Base-by-base conservation (phyloP, 1,284 basidiomycete species). In the Mycosarcoma mackinlayi region DNA sequence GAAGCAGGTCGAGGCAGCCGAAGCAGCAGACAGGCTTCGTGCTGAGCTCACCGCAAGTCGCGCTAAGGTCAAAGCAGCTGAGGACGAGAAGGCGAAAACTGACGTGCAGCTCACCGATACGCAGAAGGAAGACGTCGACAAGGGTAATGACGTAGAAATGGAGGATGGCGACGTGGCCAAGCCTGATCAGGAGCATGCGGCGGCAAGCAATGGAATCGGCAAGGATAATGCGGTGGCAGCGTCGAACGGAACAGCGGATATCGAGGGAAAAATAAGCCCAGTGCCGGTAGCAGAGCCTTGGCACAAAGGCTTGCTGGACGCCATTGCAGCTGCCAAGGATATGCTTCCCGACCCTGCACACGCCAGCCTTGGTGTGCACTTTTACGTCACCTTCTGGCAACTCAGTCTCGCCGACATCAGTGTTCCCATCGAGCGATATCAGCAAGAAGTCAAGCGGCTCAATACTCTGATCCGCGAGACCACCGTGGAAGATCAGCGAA, bases 311-410 rank as follows among this genome's bases (percentile, higher is more conserved):
- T 50, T 82, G n/a, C n/a, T 39, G 19, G 73, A 76, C 24, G 70
- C 72, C 1, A 64, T 77, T 38, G 58, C 56, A 1, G 74, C 60
- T 9, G 73, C 79, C 1, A 56, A 59, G 19, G 37, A 65, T 16
- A 59, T 74, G 46, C 63, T 81, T 11, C 71, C 78, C 4, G 65
- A 64, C 3, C 23, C 45, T 1, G 75, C 65, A 5, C 69, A 62
- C 18, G 53, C 71, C 7, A 35, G 58, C 10, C 51, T 81, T 6
- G 77, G 79, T 37, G 55, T 66, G 16, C 59, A 71, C 21, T 81
- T 81, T 54, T 82, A 72, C 49, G 74, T 76, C n/a, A 78, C 80
- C 8, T 82, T 82, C 54, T 82, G 80, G 80, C 80, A 82, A 56
- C 71, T 82, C 9, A 57, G 53, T 47, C 59, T 81, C 18, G 60